Percentiles rank a stretch among this genome's conserved stretches.
phyloP scores from a whole-genome alignment of 139 green algal species.

The Tetradesmus obliquus region DNA sequence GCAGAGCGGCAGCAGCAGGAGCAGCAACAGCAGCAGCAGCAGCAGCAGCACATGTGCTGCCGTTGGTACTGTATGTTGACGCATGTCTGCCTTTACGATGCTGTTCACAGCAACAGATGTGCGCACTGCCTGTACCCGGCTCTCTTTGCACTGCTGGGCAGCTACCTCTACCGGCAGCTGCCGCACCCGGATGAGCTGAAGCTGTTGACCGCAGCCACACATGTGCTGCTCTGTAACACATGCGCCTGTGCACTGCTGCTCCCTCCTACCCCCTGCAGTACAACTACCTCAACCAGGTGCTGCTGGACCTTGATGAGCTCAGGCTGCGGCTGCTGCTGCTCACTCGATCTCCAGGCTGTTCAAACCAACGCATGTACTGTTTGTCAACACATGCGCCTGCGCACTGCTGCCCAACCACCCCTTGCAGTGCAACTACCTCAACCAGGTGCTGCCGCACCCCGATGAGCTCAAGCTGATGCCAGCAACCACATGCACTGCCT shows the following conservation, averaged over 20 bases:
- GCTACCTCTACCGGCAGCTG: not conserved
- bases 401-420: not conserved
- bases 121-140: not conserved
- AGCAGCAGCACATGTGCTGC: not conserved
- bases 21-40: not conserved
- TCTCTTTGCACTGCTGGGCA: too few species aligned
- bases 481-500: not conserved
- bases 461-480: not conserved
- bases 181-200: not conserved
- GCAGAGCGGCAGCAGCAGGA: not conserved
- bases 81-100: not conserved
- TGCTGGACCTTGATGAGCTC: too few species aligned
- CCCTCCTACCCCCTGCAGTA: slow-evolving; percentile 44
- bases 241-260: not conserved
- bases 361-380: too few species aligned
- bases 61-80: not conserved
- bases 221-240: not conserved
- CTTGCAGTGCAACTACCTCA: slow-evolving; percentile 59
- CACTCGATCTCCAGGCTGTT: not conserved
- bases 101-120: not conserved
- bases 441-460: not conserved
- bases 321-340: not conserved
- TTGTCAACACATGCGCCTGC: too few species aligned
- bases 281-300: slow-evolving; percentile 42
- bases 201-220: not conserved